Evolutionary conservation across 2,329 filamentous ascomycete genomes (phyloP).

Genomic region (Phyllosticta paracitricarpa): DNA sequence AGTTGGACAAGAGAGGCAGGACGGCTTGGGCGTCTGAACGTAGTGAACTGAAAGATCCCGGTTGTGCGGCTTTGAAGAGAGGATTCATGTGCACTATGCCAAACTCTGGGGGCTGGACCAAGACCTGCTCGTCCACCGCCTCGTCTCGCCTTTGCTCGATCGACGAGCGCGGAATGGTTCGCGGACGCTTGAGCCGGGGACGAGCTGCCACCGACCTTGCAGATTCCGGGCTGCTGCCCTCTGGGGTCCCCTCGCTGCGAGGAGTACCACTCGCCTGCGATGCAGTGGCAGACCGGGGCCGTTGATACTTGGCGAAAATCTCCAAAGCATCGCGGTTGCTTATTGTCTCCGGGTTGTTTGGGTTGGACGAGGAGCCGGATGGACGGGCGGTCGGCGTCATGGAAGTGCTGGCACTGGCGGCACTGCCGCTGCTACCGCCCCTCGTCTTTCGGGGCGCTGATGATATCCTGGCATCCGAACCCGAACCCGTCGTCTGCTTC

Average conservation of each 20-base stretch:
- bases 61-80: background rate
- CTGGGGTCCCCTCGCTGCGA: conserved; percentile 1
- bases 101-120: conserved; percentile 1
- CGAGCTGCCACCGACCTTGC: background rate
- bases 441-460: background rate
- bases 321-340: conserved; percentile 1
- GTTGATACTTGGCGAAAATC: conserved; percentile 2
- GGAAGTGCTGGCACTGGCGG: background rate
- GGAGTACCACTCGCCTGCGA: background rate
- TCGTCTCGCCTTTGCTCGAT: background rate
- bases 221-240: conserved; percentile 6
- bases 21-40: background rate
- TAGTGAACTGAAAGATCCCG: background rate
- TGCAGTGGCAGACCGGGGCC: background rate
- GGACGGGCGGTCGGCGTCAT: background rate
- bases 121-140: background rate
- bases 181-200: background rate
- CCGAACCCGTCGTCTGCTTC: conserved; percentile 7
- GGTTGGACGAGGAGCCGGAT: background rate
- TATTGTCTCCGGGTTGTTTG: conserved; percentile 3
- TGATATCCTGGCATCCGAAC: background rate
- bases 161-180: background rate
- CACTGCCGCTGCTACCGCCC: background rate
- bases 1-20: background rate
- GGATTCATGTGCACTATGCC: background rate